Evolutionary conservation across 164 flowering plant species (phyloP).

Genomic region (Vitis labrusca): DNA sequence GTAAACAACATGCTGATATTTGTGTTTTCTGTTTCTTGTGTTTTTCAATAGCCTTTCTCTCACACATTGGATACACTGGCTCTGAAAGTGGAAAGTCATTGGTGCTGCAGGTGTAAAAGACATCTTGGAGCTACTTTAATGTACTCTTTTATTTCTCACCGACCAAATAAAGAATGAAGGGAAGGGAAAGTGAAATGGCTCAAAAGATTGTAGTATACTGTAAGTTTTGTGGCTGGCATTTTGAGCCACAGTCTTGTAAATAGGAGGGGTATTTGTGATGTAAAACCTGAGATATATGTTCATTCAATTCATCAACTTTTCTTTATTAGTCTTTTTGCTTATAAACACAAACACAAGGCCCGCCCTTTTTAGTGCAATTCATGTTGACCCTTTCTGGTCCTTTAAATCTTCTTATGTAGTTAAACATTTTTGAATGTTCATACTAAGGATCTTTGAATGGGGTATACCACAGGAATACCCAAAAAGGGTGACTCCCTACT

Average conservation of each 20-base stretch:
- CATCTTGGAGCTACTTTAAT: neutral
- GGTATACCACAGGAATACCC: no score
- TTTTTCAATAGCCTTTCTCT: neutral
- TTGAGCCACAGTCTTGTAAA: constrained; percentile 28
- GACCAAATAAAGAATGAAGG: constrained; percentile 16
- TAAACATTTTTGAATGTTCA: no score
- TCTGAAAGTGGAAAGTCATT: neutral
- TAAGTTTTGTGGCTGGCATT: constrained; percentile 18
- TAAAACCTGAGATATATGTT: constrained; percentile 20
- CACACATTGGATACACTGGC: neutral
- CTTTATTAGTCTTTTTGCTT: neutral
- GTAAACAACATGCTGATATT: no score
- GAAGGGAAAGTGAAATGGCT: constrained; percentile 6
- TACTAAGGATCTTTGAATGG: no score
- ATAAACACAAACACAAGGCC: no score
- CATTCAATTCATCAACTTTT: constrained; percentile 28
- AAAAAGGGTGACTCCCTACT: no score
- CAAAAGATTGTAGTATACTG: constrained; percentile 20
- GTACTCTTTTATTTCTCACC: constrained; percentile 12
- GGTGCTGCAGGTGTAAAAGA: neutral
- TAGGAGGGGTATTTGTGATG: constrained; percentile 19
- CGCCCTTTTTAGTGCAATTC: neutral
- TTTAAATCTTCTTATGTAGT: neutral
- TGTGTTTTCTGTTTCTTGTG: constrained; percentile 3
- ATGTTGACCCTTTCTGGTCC: neutral